phyloP scores from a whole-genome alignment of 148 eudicot genomes.

The Rhododendron williamsianum region DNA sequence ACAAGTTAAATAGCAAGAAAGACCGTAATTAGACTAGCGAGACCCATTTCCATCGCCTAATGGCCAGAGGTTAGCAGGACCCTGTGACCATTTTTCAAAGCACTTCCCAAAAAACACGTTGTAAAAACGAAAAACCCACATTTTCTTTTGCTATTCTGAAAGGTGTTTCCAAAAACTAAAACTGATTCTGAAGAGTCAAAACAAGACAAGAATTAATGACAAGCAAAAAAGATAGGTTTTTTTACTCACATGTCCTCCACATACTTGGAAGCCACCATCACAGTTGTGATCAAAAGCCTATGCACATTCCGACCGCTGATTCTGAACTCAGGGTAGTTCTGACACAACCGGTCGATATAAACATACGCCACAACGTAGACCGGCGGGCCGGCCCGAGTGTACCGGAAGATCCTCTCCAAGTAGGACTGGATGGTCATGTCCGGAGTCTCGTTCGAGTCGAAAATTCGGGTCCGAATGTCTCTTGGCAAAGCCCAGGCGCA shows the following conservation, averaged over 20 bases:
- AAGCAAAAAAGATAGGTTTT: neutral
- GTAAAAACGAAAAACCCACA: too few relatives aligned
- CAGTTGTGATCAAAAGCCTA: constrained; percentile 84
- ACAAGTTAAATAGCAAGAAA: neutral
- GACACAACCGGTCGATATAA: constrained; percentile 78
- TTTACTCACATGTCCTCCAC: constrained; percentile 80
- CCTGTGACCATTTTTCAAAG: too few relatives aligned
- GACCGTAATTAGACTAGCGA: too few relatives aligned
- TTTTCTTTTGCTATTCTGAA: neutral
- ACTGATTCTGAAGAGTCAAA: neutral
- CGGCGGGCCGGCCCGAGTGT: constrained; percentile 77
- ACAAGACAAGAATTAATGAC: neutral
- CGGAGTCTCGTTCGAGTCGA: constrained; percentile 75
- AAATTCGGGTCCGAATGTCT: constrained; percentile 36
- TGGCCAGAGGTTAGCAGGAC: too few relatives aligned
- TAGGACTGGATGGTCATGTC: constrained; percentile 83
- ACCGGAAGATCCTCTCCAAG: constrained; percentile 80
- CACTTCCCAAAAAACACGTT: too few relatives aligned
- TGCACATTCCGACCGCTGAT: constrained; percentile 75
- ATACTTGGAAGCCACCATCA: constrained; percentile 92
- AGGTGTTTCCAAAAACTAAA: neutral
- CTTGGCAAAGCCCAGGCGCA: constrained; percentile 37
- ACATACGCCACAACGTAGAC: constrained; percentile 91
- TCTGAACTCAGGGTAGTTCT: constrained; percentile 55
- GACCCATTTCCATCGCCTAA: too few relatives aligned